phyloP scores from a whole-genome alignment of 352 stramenopile genomes.

The Globisporangium recalcitrans region DNA sequence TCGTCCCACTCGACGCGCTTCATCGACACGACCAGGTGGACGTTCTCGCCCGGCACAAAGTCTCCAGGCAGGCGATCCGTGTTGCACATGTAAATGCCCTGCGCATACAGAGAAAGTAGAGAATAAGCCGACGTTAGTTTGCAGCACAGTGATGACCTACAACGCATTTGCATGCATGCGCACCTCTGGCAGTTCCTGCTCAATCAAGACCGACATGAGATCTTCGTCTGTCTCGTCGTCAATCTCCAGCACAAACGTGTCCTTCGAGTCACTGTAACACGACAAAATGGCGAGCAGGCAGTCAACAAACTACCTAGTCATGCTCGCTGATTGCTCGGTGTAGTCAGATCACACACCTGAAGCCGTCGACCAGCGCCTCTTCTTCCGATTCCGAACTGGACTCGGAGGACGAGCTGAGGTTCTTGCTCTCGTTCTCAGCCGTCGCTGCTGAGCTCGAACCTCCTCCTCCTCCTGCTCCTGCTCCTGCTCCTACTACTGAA shows the following conservation, averaged over 20 bases:
- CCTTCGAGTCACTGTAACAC: slow-evolving; percentile 57
- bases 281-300: not conserved
- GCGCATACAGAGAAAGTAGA: not conserved
- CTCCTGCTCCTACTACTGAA: not conserved
- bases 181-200: slow-evolving; percentile 80
- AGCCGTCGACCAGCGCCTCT: slow-evolving; percentile 68
- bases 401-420: slow-evolving; percentile 62
- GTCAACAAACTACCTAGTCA: not conserved
- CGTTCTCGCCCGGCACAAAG: slow-evolving; percentile 63
- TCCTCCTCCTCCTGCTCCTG: too few species aligned
- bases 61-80: slow-evolving; percentile 74
- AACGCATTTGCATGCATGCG: not conserved
- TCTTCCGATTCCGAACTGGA: slow-evolving; percentile 83
- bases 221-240: slow-evolving; percentile 92
- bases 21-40: slow-evolving; percentile 85
- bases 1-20: slow-evolving; percentile 86
- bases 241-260: slow-evolving; percentile 88
- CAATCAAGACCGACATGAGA: slow-evolving; percentile 86
- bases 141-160: not conserved
- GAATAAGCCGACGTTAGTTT: not conserved
- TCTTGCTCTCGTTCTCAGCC: slow-evolving; percentile 48
- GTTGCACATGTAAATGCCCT: slow-evolving; percentile 86
- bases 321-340: not conserved
- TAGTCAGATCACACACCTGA: slow-evolving; percentile 32
- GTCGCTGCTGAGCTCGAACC: not conserved